phyloP scores from a whole-genome alignment of 768 basidiomycete species.

The Amanita polypyramis region DNA sequence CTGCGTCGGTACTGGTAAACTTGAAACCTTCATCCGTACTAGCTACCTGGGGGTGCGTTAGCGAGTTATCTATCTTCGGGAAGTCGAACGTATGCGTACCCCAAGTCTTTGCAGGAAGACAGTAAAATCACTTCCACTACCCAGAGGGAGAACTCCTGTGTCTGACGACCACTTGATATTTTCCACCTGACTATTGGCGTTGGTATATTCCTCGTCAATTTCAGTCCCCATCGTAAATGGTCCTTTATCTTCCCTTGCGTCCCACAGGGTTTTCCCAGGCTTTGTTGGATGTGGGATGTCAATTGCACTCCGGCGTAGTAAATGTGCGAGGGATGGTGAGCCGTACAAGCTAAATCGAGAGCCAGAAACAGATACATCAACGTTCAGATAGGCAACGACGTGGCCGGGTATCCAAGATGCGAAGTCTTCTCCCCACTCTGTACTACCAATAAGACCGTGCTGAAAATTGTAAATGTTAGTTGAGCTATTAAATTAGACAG shows the following conservation, averaged over 20 bases:
- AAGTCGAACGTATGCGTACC: conserved; percentile 17
- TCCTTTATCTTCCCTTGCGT: conserved; percentile 55
- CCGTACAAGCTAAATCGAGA: conserved; percentile 45
- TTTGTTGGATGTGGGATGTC: conserved; percentile 68
- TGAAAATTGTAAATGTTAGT: conserved; percentile 10
- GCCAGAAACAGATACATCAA: conserved; percentile 59
- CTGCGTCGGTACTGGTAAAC: conserved; percentile 38
- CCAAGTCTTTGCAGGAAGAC: conserved; percentile 76
- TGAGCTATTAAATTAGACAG: background rate
- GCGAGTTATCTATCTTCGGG: background rate
- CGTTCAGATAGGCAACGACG: conserved; percentile 81
- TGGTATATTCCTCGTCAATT: conserved; percentile 32
- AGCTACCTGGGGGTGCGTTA: conserved; percentile 22
- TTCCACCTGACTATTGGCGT: conserved; percentile 27
- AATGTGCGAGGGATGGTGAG: conserved; percentile 76
- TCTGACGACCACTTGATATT: conserved; percentile 20
- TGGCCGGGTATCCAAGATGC: conserved; percentile 67
- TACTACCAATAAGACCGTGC: conserved; percentile 72
- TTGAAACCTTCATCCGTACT: conserved; percentile 34
- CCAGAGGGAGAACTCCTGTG: conserved; percentile 50
- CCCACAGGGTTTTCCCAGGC: conserved; percentile 63
- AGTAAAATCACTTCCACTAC: conserved; percentile 86
- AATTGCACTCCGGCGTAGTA: conserved; percentile 58
- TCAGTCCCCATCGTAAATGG: conserved; percentile 29
- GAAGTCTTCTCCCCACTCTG: conserved; percentile 94